Base-by-base conservation (phyloP, 2,329 filamentous ascomycete genomes). In the Didymella pomorum region DNA sequence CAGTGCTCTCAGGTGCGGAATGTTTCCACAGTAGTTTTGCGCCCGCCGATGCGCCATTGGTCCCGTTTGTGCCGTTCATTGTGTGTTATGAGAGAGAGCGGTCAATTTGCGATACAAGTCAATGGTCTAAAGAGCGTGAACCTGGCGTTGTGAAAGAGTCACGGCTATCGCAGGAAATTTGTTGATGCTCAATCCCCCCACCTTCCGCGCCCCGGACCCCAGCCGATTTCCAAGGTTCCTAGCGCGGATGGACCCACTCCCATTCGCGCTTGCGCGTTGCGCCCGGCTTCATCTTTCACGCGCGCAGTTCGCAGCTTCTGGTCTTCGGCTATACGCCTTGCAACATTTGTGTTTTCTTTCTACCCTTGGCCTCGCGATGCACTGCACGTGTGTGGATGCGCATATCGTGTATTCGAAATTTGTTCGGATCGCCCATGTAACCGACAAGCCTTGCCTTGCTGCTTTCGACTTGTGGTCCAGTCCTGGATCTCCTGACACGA, bases 21-120 rank as follows among this genome's bases (percentile, higher is more conserved):
- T 93, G 91, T 61, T 83, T 83, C 92, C 92, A 95, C 42, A 96
- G 66, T 46, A 72, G 61, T 29, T 71, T 73, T 4, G 66, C 45
- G 20, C 56, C 33, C 44, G 57, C 48, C 16, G 62, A 51, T 4
- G 60, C 56, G 58, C 70, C 70, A 71, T 73, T 73, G 61, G 63
- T 58, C 33, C 61, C 64, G 50, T 67, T 63, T 4, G 60, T 49
- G 28, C 51, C 56, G 28, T 66, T 64, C 33, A 60, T 60, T 41
- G 23, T 46, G 56, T 43, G 28, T 10, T 47, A 28, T 21, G 9
- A 35, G n/a, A 12, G 18, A 23, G 21, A 6, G 31, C 28, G 9
- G 12, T 31, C 9, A 4, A 18, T 14, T n/a, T 55, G 23, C 8
- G n/a, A 35, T 25, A 29, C 42, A 48, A 48, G 10, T 25, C 20